These are phyloP conservation scores for Backusella circina DNA, from an alignment of 192 early-diverging fungal species.

Conservation along the genomic window DNA sequence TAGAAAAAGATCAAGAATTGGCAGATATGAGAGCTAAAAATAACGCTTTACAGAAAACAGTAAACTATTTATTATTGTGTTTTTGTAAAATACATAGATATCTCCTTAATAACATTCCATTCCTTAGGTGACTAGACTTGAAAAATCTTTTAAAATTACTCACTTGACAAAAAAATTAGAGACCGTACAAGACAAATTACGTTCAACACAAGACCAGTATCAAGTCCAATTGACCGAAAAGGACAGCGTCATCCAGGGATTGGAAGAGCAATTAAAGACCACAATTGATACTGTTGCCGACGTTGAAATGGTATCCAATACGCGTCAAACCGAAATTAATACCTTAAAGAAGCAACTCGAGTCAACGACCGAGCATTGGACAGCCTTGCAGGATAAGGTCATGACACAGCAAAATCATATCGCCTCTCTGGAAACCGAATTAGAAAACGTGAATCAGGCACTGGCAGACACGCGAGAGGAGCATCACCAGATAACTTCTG, in stretches of 20 bases:
- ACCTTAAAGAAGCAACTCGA: background rate
- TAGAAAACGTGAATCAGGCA: background rate
- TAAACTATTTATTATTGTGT: background rate
- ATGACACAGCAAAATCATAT: background rate
- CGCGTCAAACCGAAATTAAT: background rate
- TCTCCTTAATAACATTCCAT: background rate
- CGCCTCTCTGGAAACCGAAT: background rate
- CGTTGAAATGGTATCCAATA: background rate
- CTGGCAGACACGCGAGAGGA: background rate
- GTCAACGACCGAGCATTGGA: background rate
- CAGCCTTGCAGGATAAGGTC: background rate
- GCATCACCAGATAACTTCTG: background rate
- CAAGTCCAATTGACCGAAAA: background rate
- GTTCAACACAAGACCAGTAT: background rate
- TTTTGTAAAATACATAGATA: background rate
- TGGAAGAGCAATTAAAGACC: background rate
- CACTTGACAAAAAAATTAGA: conserved; percentile 18
- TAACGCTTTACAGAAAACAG: conserved; percentile 17
- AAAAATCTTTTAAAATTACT: background rate
- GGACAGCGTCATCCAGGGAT: background rate
- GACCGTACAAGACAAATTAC: background rate
- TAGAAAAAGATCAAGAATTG: conserved; percentile 18
- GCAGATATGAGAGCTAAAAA: conserved; percentile 20
- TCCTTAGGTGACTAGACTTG: background rate
- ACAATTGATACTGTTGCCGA: background rate